phyloP scores from a whole-genome alignment of 1,139 yeast genomes.

The Taphrina communis region DNA sequence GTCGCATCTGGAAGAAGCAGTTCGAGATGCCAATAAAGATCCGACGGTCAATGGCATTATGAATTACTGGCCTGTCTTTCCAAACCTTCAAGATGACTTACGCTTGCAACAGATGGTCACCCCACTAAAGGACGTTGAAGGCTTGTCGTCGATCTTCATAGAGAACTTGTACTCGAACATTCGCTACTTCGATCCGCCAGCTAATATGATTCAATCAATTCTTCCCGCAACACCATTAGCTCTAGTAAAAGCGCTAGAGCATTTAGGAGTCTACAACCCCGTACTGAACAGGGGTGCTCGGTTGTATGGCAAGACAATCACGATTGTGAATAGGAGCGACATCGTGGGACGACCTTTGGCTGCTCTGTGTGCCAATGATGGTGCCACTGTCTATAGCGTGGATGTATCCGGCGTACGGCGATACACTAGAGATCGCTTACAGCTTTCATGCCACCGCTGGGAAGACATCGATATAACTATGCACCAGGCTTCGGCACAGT shows the following conservation, averaged over 20 bases:
- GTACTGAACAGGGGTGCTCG: slow-evolving; percentile 86
- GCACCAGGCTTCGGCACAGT: slow-evolving; percentile 69
- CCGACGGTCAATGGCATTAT: slow-evolving; percentile 84
- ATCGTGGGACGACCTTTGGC: slow-evolving; percentile 98
- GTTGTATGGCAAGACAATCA: slow-evolving; percentile 86
- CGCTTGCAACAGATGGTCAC: slow-evolving; percentile 89
- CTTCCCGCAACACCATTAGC: slow-evolving; percentile 97
- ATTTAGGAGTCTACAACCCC: slow-evolving; percentile 82
- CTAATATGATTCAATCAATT: slow-evolving; percentile 69
- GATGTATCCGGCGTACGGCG: slow-evolving; percentile 87
- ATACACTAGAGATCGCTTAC: slow-evolving; percentile 89
- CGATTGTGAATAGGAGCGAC: slow-evolving; percentile 90
- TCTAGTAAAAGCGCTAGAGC: slow-evolving; percentile 88
- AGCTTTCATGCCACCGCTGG: slow-evolving; percentile 81
- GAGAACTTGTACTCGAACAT: slow-evolving; percentile 93
- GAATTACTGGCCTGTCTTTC: slow-evolving; percentile 96
- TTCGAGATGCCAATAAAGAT: slow-evolving; percentile 81
- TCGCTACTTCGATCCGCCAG: slow-evolving; percentile 73
- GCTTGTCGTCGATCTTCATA: slow-evolving; percentile 85
- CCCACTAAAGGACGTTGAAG: slow-evolving; percentile 92
- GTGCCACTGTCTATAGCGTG: slow-evolving; percentile 92
- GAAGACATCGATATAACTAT: slow-evolving; percentile 61
- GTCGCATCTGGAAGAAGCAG: slow-evolving; percentile 82
- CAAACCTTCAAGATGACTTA: slow-evolving; percentile 89
- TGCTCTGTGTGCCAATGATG: slow-evolving; percentile 93